Evolutionary conservation across 2,329 filamentous ascomycete species (phyloP), one percentile per base, ranked within the genome.

Genomic region (Taxawa tesnikishii): DNA sequence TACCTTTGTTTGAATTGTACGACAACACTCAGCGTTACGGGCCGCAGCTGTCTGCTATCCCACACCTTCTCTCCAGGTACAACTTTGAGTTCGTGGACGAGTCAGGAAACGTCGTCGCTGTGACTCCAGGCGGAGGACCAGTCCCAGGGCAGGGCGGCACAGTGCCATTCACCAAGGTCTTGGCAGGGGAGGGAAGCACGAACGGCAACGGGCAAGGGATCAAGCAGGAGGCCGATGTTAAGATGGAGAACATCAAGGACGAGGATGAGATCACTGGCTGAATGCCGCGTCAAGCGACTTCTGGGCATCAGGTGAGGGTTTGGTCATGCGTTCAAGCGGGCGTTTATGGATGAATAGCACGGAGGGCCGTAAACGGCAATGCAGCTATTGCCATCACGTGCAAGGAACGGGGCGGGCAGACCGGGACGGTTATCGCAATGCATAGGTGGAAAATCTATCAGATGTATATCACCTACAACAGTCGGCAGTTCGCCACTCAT

Each of bases 21-120:
- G 90, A 98, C 51, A 98, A 98, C 59, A 94, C 84, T 1, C 81
- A 79, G 9, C 71, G 90, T 38, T 98, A 98, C 54, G 90, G 90
- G 0, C 90, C 90, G 4, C 90, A 98, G 54, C 75, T 98, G 11
- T 93, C 87, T 2, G 90, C 90, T 1, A 96, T 98, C 35, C 90
- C 90, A 0, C 90, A 98, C 55, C 70, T 96, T 4, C 72, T 98
- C 8, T 94, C 85, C 42, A 73, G 85, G 33, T 98, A 96, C 62
- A 92, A 94, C 59, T 96, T 96, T 53, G 87, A 98, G 53, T 96
- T 94, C 47, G 80, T 96, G 27, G 84, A 98, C 54, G 90, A 98
- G 60, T 71, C 83, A 29, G 88, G 85, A 37, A 79, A 92, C 34
- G 78, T 93, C 5, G 82, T 88, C 14, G 83, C 85, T 3, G 69